Evolutionary conservation across 2,329 filamentous ascomycete species (phyloP).

Genomic region (Fusarium avenaceum): DNA sequence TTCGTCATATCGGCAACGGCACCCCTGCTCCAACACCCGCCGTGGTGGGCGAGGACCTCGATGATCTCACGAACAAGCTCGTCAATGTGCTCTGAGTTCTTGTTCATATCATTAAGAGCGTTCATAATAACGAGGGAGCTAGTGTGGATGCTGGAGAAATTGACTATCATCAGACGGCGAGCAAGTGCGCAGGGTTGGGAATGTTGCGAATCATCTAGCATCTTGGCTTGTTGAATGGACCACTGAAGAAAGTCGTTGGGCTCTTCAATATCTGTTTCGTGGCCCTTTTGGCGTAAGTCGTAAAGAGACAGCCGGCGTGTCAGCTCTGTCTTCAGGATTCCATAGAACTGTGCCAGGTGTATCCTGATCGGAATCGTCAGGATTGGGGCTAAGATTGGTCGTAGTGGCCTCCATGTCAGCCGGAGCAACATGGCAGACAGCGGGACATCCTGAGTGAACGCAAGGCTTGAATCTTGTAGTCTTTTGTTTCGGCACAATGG

Average conservation of each 20-base stretch:
- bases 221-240: conserved; percentile 6
- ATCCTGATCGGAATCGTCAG: not conserved
- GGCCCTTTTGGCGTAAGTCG: not conserved
- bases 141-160: conserved; percentile 9
- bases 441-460: not conserved
- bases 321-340: not conserved
- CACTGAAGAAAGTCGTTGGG: conserved; percentile 6
- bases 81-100: not conserved
- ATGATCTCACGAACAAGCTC: not conserved
- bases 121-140: conserved; percentile 6
- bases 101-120: conserved; percentile 2
- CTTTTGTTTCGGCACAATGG: conserved; percentile 7
- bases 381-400: conserved; percentile 1
- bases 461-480: conserved; percentile 3
- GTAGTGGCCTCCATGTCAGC: conserved; percentile 2
- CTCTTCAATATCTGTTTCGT: conserved; percentile 3
- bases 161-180: conserved; percentile 6
- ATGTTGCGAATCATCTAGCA: conserved; percentile 1
- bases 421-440: conserved; percentile 1
- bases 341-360: conserved; percentile 1
- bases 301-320: not conserved
- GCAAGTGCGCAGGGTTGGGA: conserved; percentile 6
- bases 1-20: conserved; percentile 2
- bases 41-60: conserved; percentile 1
- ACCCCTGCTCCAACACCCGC: not conserved